Base-by-base conservation (phyloP, 176 grass and related monocot species). In the Oryza coarctata region DNA sequence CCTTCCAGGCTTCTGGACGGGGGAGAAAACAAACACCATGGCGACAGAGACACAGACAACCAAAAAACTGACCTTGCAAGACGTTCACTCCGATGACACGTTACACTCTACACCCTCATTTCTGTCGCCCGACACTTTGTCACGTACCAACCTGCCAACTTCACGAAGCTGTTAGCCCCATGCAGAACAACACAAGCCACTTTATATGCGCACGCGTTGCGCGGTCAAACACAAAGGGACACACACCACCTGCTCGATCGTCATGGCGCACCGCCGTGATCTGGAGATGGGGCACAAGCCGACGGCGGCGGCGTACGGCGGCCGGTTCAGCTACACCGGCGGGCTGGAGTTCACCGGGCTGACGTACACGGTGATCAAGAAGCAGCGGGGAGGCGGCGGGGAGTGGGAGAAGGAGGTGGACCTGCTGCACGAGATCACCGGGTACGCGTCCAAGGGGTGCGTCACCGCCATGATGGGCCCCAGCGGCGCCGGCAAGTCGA, bases 401-500 rank as follows among this genome's bases (percentile, higher is more conserved):
- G 86, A 83, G 86, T 74, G 68, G 75, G 75, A 85, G 78, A 82
- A 92, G 86, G 90, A 88, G 79, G 86, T 92, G 90, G 79, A 92
- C 83, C 82, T 96, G 61, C 88, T 96, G 34, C 86, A 89, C 55
- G 83, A 79, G 34, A 86, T 96, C 71, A 92, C 90, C 0, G 88
- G 93, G 34, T 88, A 90, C 70, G 94, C 88, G 13, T 88, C 88
- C 58, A 89, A 93, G 50, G 85, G 94, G 0, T 92, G 86, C 86
- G 82, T 96, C 40, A 88, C 91, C 1, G 91, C 91, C 71, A 80
- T 93, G 12, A 88, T 91, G 73, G 94, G 94, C 0, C 91, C 94
- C 12, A 97, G 91, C 75, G 94, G 94, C 26, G 86, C 88, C 13
- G 94, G 91, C 63, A 97, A 97, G 84, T 97, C 94, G 11, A 97